These are phyloP conservation scores for Fusarium luffae DNA, from an alignment of 2,329 filamentous ascomycete genomes.

Conservation along the genomic window DNA sequence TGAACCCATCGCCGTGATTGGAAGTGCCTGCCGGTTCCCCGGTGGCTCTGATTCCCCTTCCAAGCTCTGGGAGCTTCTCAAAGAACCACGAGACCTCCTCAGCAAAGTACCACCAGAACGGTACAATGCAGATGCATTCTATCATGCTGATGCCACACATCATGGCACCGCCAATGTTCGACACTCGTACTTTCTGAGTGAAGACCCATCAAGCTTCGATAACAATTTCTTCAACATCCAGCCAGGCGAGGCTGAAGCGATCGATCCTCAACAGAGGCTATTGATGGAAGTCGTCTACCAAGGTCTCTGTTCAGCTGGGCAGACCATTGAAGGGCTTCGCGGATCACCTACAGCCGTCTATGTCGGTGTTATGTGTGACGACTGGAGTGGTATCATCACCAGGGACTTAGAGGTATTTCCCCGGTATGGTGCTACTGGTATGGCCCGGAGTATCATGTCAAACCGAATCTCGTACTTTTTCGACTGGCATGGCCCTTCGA, in stretches of 20 bases:
- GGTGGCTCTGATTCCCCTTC: neutral
- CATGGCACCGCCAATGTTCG: neutral
- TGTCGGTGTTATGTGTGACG: neutral
- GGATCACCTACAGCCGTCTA: neutral
- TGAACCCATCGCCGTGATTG: neutral
- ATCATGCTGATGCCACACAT: neutral
- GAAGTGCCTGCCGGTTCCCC: neutral
- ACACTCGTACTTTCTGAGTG: neutral
- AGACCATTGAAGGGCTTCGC: neutral
- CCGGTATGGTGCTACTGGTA: neutral
- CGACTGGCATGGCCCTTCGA: conserved; percentile 1
- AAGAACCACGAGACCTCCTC: neutral
- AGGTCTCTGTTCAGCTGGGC: neutral
- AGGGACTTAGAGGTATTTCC: neutral
- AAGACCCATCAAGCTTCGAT: neutral
- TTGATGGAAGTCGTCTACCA: neutral
- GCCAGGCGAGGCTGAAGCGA: neutral
- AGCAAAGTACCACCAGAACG: neutral
- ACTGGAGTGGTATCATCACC: neutral
- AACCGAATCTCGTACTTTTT: conserved; percentile 1
- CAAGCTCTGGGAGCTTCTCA: neutral
- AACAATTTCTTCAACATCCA: neutral
- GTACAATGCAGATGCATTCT: neutral
- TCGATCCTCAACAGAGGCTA: neutral
- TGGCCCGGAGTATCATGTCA: neutral